Evolutionary conservation across 306 rosid species (phyloP).

Genomic region (Alnus rubra): DNA sequence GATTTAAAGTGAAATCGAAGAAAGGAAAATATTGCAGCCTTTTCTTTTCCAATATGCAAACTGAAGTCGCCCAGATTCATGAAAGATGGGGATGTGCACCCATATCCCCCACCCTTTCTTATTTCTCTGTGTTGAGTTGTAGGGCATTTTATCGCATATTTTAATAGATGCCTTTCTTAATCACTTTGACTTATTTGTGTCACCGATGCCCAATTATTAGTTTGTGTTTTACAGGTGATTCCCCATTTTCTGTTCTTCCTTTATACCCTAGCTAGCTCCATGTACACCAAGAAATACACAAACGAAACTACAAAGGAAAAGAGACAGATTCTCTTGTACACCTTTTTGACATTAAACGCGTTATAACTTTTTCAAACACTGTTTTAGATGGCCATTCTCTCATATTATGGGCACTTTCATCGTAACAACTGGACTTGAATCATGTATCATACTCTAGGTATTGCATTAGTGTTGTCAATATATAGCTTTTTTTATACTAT

Average conservation of each 20-base stretch:
- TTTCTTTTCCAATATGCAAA: not conserved
- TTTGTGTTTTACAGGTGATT: slow-evolving; percentile 43
- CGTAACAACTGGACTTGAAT: too few species aligned
- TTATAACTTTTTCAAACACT: slow-evolving; percentile 15
- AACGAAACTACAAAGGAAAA: slow-evolving; percentile 26
- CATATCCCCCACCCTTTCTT: not conserved
- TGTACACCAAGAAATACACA: slow-evolving; percentile 36
- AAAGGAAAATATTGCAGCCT: slow-evolving; percentile 19
- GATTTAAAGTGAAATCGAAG: slow-evolving; percentile 13
- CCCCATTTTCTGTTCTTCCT: slow-evolving; percentile 35
- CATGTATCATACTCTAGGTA: too few species aligned
- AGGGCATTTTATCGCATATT: slow-evolving; percentile 27
- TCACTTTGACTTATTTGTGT: slow-evolving; percentile 46
- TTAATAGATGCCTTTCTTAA: slow-evolving; percentile 27
- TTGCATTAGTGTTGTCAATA: too few species aligned
- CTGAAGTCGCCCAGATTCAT: slow-evolving; percentile 27
- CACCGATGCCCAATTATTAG: slow-evolving; percentile 45
- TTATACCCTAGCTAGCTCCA: slow-evolving; percentile 24
- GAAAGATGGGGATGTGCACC: slow-evolving; percentile 23
- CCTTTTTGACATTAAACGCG: slow-evolving; percentile 39
- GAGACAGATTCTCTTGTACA: slow-evolving; percentile 38
- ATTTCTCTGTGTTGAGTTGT: slow-evolving; percentile 31
- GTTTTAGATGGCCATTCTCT: not conserved
- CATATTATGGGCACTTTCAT: not conserved
- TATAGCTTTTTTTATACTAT: too few species aligned